These are phyloP conservation scores for Globisporangium spinosum DNA, from an alignment of 352 stramenopile species.

Conservation along the genomic window DNA sequence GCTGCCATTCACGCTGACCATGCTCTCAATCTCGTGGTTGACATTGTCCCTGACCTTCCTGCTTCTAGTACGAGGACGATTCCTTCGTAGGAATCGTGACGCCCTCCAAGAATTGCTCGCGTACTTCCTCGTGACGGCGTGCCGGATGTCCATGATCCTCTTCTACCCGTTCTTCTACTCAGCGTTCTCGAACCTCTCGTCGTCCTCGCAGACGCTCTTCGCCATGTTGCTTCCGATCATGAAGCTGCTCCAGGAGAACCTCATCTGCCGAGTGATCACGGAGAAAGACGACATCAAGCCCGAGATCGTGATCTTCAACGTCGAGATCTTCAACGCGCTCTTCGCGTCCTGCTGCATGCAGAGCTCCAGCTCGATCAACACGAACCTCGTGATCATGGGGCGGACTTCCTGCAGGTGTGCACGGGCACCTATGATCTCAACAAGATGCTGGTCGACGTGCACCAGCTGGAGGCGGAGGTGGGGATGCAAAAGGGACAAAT, in stretches of 20 bases:
- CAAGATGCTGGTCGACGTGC: conserved; percentile 2
- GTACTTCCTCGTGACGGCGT: not conserved
- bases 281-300: conserved; percentile 25
- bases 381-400: conserved; percentile 28
- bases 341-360: conserved; percentile 46
- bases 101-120: not conserved
- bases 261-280: conserved; percentile 20
- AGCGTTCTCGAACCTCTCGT: conserved; percentile 15
- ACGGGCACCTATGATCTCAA: conserved; percentile 31
- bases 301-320: conserved; percentile 34
- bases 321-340: conserved; percentile 42
- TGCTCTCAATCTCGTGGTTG: conserved; percentile 10
- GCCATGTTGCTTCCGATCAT: conserved; percentile 30
- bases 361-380: conserved; percentile 28
- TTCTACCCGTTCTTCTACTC: conserved; percentile 21
- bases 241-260: conserved; percentile 38
- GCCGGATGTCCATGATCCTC: conserved; percentile 5
- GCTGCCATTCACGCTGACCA: conserved; percentile 37
- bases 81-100: conserved; percentile 2
- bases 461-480: not conserved
- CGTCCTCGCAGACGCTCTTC: conserved; percentile 12
- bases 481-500: not conserved
- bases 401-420: conserved; percentile 35
- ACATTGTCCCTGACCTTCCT: not conserved
- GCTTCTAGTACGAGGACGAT: not conserved